Conservation (phyloP, 1,139 yeast genomes). For the Candida albicans region DNA sequence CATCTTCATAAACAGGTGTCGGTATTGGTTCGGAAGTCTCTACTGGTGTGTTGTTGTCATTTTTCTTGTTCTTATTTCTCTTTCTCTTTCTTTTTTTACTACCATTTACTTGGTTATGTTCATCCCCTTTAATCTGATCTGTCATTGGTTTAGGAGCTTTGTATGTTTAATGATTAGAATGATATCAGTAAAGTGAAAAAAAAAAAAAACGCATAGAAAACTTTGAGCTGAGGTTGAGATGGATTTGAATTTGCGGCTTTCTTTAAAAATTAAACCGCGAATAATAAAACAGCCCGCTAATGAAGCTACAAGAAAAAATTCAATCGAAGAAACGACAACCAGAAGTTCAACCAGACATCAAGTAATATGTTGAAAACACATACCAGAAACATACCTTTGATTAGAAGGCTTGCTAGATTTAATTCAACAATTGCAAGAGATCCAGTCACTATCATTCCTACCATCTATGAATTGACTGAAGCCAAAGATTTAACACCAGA, state of each 20-base stretch:
- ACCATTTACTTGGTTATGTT: conserved; percentile 7
- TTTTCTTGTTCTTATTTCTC: conserved; percentile 18
- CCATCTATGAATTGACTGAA: conserved; percentile 29
- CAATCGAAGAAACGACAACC: neutral
- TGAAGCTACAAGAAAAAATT: too few relatives aligned
- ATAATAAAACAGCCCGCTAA: too few relatives aligned
- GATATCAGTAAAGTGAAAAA: neutral
- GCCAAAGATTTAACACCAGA: conserved; percentile 16
- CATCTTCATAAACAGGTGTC: neutral
- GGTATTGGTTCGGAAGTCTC: neutral
- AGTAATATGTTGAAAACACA: conserved; percentile 1
- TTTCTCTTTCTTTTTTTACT: conserved; percentile 22
- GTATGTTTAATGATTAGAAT: neutral
- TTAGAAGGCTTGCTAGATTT: conserved; percentile 4
- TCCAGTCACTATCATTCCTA: conserved; percentile 38
- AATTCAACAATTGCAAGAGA: conserved; percentile 20
- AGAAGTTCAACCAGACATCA: neutral
- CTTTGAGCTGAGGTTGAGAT: too few relatives aligned
- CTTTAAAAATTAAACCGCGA: too few relatives aligned
- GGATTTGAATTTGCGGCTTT: too few relatives aligned
- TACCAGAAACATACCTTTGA: conserved; percentile 1
- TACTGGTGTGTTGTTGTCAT: neutral
- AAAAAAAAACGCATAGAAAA: neutral
- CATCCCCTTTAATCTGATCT: conserved; percentile 8
- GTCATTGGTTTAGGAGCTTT: conserved; percentile 4